Percentiles rank a stretch among this genome's conserved stretches.
Evolutionary conservation across 345 rosid species (phyloP).

Genomic region (Kandelia obovata): DNA sequence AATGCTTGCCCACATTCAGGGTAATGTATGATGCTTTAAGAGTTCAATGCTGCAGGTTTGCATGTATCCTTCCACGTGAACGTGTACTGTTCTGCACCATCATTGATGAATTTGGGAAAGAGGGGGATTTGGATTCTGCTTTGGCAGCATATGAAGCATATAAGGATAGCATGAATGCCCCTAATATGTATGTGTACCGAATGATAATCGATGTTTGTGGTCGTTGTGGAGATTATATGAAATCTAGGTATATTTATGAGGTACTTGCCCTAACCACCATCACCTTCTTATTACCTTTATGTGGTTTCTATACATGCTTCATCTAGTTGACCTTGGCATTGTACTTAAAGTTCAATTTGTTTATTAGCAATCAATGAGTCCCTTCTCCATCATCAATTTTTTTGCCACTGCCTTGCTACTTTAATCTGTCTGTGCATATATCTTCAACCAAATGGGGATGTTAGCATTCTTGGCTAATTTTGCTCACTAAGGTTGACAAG

Average conservation of each 20-base stretch:
- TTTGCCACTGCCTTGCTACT: not conserved
- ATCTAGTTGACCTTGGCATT: not conserved
- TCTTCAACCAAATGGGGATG: not conserved
- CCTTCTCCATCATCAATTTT: not conserved
- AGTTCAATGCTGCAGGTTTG: constrained; percentile 55
- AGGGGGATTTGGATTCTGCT: constrained; percentile 65
- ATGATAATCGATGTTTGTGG: constrained; percentile 79
- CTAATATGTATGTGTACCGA: constrained; percentile 76
- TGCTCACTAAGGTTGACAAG: not conserved
- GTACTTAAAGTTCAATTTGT: not conserved
- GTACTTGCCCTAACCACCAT: constrained; percentile 38
- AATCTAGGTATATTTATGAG: constrained; percentile 79
- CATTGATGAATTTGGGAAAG: constrained; percentile 72
- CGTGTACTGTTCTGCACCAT: constrained; percentile 59
- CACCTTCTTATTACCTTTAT: not conserved
- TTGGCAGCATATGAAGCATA: constrained; percentile 64
- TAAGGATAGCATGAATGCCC: constrained; percentile 44
- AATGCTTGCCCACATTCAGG: not conserved
- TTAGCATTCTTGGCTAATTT: not conserved
- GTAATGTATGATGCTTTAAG: constrained; percentile 18
- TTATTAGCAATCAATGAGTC: not conserved
- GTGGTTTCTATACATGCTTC: constrained; percentile 4
- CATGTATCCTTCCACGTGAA: constrained; percentile 58
- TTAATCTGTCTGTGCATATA: not conserved
- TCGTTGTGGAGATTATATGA: constrained; percentile 62